Conservation (phyloP, 495 filamentous ascomycete genomes). For the Neurospora sublineolata region DNA sequence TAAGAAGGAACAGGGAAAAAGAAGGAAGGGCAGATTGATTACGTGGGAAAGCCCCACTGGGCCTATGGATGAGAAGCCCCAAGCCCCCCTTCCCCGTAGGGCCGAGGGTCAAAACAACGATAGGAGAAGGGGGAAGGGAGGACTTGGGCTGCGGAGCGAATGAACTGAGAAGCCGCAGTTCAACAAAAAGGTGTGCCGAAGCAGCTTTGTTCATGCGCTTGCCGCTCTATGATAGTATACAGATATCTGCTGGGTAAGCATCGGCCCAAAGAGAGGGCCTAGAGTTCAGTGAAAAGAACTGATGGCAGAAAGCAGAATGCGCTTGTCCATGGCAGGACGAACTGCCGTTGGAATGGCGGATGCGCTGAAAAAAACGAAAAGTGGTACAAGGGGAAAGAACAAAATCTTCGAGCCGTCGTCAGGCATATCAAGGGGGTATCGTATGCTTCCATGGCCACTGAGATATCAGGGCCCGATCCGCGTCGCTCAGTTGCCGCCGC, state of each 20-base stretch:
- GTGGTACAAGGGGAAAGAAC: neutral
- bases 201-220: neutral
- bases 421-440: neutral
- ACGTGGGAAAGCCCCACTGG: slow-evolving; percentile 3
- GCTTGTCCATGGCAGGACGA: neutral
- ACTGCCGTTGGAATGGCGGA: neutral
- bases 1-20: slow-evolving; percentile 2
- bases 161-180: neutral
- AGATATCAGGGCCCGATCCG: neutral
- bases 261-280: neutral
- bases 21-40: slow-evolving; percentile 4
- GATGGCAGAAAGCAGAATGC: neutral
- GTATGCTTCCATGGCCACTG: neutral
- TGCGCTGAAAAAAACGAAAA: neutral
- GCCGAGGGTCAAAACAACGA: neutral
- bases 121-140: neutral
- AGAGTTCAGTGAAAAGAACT: neutral
- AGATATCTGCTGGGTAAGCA: slow-evolving; percentile 1
- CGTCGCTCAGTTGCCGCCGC: neutral
- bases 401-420: neutral
- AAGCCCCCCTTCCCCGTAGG: neutral
- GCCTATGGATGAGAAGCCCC: slow-evolving; percentile 4
- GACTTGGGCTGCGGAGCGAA: neutral
- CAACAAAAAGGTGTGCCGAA: neutral
- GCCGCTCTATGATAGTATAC: slow-evolving; percentile 4